Base-by-base conservation (phyloP, 805 yeast species). In the Starmera pachycereana region DNA sequence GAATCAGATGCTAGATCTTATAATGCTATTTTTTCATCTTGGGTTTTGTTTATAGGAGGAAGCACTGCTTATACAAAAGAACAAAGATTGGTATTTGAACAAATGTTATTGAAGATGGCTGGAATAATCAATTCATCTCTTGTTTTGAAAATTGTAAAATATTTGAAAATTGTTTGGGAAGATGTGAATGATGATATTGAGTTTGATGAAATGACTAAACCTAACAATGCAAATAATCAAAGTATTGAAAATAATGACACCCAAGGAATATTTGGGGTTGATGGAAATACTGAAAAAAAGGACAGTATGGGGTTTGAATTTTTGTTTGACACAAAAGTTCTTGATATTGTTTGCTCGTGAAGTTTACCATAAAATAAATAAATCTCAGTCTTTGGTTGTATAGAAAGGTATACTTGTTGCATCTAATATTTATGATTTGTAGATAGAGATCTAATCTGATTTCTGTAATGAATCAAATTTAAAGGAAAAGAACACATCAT, bases 21-120 rank as follows among this genome's bases (percentile, higher is more conserved):
- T 10, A 44, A 44, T 2, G 39, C 40, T 11, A 31, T 53, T 12
- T 29, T 44, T 3, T 44, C 53, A 3, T 33, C 51, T 1, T 53
- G 57, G 57, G 46, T 51, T 1, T 40, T 53, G 36, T 53, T 53
- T 33, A 35, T 53, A 4, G 51, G 50, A 36, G 56, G 52, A 1
- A 47, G 53, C 30, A 45, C 47, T 2, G 37, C 52, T 6, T 33
- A 43, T 2, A 43, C 36, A 4, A 12, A 13, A 6, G 43, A 41
- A 12, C 51, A 50, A 28, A 34, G 50, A 27, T 31, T 33, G 5
- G 38, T 40, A 32, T 47, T 50, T 29, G 36, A 39, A 11, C 28
- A 37, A 7, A 37, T 32, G 12, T 44, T 53, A 18, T 37, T 44
- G n/a, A 38, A 37, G 2, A 41, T 48, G 16, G 47, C 50, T 12